A percentile compares a stretch with the other conserved stretches of the same genome.
Evolutionary conservation across 331 rosid species (phyloP).

Genomic region (Ulmus americana): DNA sequence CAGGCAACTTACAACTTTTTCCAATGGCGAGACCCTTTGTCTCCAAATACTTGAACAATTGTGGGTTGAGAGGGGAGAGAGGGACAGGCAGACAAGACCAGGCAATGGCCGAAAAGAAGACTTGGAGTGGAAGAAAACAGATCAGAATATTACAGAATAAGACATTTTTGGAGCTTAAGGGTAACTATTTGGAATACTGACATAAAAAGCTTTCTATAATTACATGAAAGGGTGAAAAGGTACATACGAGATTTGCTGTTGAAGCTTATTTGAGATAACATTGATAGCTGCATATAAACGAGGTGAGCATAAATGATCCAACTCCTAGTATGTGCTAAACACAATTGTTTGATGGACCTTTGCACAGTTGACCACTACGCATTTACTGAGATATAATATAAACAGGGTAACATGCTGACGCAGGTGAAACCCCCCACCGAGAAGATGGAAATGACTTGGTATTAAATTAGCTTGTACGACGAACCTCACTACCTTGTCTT

Average conservation of each 20-base stretch:
- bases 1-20: background rate
- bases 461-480: conserved; percentile 33
- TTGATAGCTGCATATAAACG: conserved; percentile 21
- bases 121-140: background rate
- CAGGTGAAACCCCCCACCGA: conserved; percentile 8
- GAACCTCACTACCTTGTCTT: conserved; percentile 47
- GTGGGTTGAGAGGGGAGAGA: background rate
- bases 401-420: conserved; percentile 6
- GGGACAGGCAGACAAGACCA: background rate
- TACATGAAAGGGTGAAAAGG: conserved; percentile 9
- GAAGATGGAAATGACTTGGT: conserved; percentile 20
- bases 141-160: background rate
- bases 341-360: conserved; percentile 21
- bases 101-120: background rate
- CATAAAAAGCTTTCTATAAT: background rate
- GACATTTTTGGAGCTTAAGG: background rate
- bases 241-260: conserved; percentile 9
- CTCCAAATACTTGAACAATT: background rate
- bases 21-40: background rate
- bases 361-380: conserved; percentile 31
- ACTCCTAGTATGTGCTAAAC: conserved; percentile 24
- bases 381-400: conserved; percentile 19
- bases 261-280: conserved; percentile 30
- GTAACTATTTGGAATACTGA: conserved; percentile 3
- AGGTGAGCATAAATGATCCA: conserved; percentile 18